Evolutionary conservation across 176 grass and related monocot species (phyloP), one percentile per base, ranked within the genome.

Genomic region (Oryza rufipogon): DNA sequence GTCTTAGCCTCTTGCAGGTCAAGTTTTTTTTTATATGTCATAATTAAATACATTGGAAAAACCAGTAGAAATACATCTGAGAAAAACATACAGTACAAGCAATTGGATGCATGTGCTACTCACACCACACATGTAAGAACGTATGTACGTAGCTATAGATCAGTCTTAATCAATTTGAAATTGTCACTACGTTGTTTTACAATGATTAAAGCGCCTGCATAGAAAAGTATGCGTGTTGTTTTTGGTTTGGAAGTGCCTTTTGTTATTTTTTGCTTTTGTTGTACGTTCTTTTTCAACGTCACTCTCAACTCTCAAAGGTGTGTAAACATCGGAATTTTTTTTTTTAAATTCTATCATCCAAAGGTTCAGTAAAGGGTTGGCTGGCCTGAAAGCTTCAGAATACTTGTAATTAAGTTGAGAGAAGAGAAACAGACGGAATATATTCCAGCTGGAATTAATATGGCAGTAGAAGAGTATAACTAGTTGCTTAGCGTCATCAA

Each of bases 161-260:
- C 12, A 6, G 9, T 58, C 73, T 36, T 58, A 33, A 33, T 22
- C 39, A 16, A 45, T 5, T n/a, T 46, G 16, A 1, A 34, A 38
- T 54, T 25, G 51, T 70, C 1, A 25, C 68, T 34, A 16, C 4
- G n/a, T 70, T 54, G 16, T 68, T 84, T 52, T 51, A 12, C 32
- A 67, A 52, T 75, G 60, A 75, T 76, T 75, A 13, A 52, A 19
- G 28, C 44, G 67, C 51, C 63, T 68, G 76, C n/a, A 26, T 75
- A 16, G 63, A 76, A 84, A 76, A 39, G 48, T 33, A 68, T 77
- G 9, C 46, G 30, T 76, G 45, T 56, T 68, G 41, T 41, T 41
- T 41, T 41, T 41, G 39, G 39, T 41, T 41, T 1, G 7, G 39
- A 8, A 26, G 14, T 54, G 9, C 46, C 6, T 76, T 33, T 64